Evolutionary conservation across 495 filamentous ascomycete species (phyloP).

Genomic region (Thermochaetoides thermophila): DNA sequence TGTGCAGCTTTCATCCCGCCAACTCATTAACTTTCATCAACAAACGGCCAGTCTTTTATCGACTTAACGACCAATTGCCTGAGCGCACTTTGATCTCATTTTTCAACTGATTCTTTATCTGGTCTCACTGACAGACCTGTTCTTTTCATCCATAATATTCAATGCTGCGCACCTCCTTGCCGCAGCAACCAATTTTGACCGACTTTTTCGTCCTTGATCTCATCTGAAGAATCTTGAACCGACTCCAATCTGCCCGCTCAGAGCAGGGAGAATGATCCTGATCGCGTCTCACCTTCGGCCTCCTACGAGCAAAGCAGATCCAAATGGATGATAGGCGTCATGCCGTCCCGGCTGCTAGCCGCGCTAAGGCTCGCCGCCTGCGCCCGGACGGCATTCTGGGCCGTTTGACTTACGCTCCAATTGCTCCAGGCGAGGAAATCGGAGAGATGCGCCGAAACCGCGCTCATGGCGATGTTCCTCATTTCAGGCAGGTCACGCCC

Average conservation of each 20-base stretch:
- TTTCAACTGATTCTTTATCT: background rate
- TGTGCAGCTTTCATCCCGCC: too few species aligned
- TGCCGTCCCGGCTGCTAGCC: constrained; percentile 1
- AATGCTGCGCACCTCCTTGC: constrained; percentile 1
- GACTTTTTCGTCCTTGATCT: background rate
- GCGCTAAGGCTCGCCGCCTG: constrained; percentile 5
- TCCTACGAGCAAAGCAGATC: constrained; percentile 5
- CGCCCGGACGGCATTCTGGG: constrained; percentile 12
- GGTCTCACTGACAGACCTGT: too few species aligned
- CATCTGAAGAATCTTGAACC: background rate
- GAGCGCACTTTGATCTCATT: too few species aligned
- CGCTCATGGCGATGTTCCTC: constrained; percentile 15
- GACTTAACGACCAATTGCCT: too few species aligned
- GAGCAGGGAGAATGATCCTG: constrained; percentile 12
- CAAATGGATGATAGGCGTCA: constrained; percentile 15
- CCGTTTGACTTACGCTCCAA: constrained; percentile 15
- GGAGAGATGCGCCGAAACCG: constrained; percentile 12
- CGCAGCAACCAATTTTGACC: background rate
- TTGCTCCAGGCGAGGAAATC: constrained; percentile 2
- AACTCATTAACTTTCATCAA: too few species aligned
- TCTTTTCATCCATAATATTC: too few species aligned
- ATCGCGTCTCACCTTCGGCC: background rate
- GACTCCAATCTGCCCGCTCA: background rate
- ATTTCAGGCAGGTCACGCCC: constrained; percentile 26
- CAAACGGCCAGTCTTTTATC: too few species aligned